Conservation (phyloP, 1,139 yeast genomes). For the Lodderomyces oxycetoniae region DNA sequence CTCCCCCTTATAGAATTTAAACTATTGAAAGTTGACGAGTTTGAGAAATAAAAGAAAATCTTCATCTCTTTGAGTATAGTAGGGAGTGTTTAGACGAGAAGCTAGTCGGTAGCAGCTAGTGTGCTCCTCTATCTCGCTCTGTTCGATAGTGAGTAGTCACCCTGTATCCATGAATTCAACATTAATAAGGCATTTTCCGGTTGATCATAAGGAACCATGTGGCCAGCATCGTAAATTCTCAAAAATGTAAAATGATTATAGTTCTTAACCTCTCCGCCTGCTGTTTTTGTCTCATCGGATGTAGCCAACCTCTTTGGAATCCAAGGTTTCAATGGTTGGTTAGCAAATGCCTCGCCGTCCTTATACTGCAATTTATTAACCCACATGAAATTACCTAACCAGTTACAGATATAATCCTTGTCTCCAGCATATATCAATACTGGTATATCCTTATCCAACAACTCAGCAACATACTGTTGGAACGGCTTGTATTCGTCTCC, state of each 20-base stretch:
- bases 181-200: constrained; percentile 42
- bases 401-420: constrained; percentile 79
- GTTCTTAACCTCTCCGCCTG: constrained; percentile 46
- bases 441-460: constrained; percentile 57
- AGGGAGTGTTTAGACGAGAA: too few species aligned
- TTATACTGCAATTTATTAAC: constrained; percentile 64
- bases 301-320: constrained; percentile 15
- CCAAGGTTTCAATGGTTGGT: constrained; percentile 40
- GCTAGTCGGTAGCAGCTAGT: neutral
- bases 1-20: too few species aligned
- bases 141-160: constrained; percentile 25
- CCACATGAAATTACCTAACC: constrained; percentile 85
- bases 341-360: constrained; percentile 48
- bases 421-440: constrained; percentile 81
- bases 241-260: constrained; percentile 42
- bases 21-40: neutral
- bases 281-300: constrained; percentile 8
- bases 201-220: constrained; percentile 50
- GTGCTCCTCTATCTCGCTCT: neutral
- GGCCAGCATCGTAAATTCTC: constrained; percentile 46
- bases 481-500: constrained; percentile 84
- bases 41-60: neutral
- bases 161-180: constrained; percentile 43
- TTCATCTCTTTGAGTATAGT: too few species aligned
- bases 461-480: constrained; percentile 60